Evolutionary conservation across 257 asterid species (phyloP), one percentile per base, ranked within the genome.

Genomic region (Scutellaria galericulata): DNA sequence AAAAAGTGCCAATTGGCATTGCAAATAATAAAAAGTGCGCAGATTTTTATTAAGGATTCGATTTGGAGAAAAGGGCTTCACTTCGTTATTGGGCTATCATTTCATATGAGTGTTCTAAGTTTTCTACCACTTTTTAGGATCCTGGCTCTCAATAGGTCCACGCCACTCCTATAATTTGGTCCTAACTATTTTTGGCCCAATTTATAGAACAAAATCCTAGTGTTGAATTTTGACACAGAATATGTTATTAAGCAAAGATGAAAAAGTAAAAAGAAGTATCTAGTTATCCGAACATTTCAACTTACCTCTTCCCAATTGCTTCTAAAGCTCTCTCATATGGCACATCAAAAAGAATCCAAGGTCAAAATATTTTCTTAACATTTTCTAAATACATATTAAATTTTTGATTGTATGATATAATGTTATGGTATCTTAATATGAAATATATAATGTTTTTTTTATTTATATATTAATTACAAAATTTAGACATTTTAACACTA

Each of bases 131-230:
- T 40, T 57, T 41, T 27, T 57, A 15, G 5, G 42, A 27, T 57
- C 9, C 31, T 54, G 27, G 63, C 27, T 24, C 27, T 24, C 2
- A 24, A 24, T 0, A 24, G 27, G 27, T 24, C 27, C 27, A 24
- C 42, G 63, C 63, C 63, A 57, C 63, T 24, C 11, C 11, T 24
- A 24, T 24, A 24, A 12, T 45, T 39, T 62, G 68, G 68, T 62
- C 67, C 67, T 39, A 4, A 40, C 35, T 61, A 61, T 24, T 14
- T 66, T 66, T 66, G 79, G 79, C 56, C 79, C 79, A 50, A 3
- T 7, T 35, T 35, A 47, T 15, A 12, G 79, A 66, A 75, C 63
- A 56, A 46, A 75, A 35, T 57, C 64, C 12, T 63, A 37, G 39
- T 15, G 20, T 57, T 69, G n/a, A 74, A 31, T 31, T 31, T 74